phyloP scores from a whole-genome alignment of 148 eudicot genomes.

The Limonium bicolor region DNA sequence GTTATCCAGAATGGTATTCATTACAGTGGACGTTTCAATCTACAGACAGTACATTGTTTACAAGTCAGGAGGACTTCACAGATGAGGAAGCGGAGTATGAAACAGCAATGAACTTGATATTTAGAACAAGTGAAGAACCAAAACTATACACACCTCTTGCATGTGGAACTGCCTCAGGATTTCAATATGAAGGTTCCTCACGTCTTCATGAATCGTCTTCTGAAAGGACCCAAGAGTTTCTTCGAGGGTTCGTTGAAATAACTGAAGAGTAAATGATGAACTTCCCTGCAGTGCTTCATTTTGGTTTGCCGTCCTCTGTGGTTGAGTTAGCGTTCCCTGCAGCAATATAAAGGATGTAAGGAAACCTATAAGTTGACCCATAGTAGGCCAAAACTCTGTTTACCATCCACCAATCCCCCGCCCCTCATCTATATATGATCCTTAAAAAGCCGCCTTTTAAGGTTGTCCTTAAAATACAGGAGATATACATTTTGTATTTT shows the following conservation, averaged over 20 bases:
- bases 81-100: neutral
- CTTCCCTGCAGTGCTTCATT: slow-evolving; percentile 53
- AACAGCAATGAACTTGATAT: neutral
- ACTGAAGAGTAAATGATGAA: slow-evolving; percentile 75
- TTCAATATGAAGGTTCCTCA: slow-evolving; percentile 92
- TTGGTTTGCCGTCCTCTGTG: slow-evolving; percentile 32
- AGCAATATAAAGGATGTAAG: slow-evolving; percentile 4
- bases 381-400: too few species aligned
- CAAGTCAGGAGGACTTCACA: neutral
- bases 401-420: too few species aligned
- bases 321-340: slow-evolving; percentile 42
- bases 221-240: slow-evolving; percentile 92
- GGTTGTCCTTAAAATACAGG: too few species aligned
- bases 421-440: too few species aligned
- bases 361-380: neutral
- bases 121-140: neutral
- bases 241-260: slow-evolving; percentile 80
- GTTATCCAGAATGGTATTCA: slow-evolving; percentile 58
- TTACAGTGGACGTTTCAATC: slow-evolving; percentile 55
- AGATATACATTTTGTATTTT: too few species aligned
- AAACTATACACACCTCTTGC: slow-evolving; percentile 89
- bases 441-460: too few species aligned
- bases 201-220: slow-evolving; percentile 81
- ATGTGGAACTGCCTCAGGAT: slow-evolving; percentile 80
- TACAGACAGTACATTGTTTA: slow-evolving; percentile 12